Evolutionary conservation across 179 eudicot genomes (phyloP).

Genomic region (Vitellaria paradoxa): DNA sequence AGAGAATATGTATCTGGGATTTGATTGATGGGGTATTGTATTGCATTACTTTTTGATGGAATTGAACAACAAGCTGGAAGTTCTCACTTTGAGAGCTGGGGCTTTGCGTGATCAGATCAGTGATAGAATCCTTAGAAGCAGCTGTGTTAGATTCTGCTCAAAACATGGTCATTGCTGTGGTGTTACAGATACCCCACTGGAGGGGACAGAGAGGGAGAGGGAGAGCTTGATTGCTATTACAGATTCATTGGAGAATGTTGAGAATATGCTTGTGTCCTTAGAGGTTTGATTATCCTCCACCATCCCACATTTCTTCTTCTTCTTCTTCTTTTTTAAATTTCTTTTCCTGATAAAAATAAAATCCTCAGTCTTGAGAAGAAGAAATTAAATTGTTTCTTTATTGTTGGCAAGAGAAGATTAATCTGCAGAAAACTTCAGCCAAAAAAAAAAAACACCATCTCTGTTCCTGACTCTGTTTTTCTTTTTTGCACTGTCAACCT

Average conservation of each 20-base stretch:
- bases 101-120: constrained; percentile 15
- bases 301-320: too few relatives aligned
- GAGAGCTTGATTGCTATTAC: constrained; percentile 12
- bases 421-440: too few relatives aligned
- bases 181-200: constrained; percentile 17
- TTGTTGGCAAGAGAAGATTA: too few relatives aligned
- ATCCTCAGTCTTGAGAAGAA: too few relatives aligned
- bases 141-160: constrained; percentile 24
- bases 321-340: too few relatives aligned
- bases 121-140: background rate
- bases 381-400: too few relatives aligned
- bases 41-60: constrained; percentile 1
- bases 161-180: constrained; percentile 22
- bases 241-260: constrained; percentile 25
- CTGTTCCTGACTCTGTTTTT: too few relatives aligned
- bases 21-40: background rate
- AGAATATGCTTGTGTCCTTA: constrained; percentile 17
- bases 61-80: constrained; percentile 4
- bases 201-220: background rate
- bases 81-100: constrained; percentile 22
- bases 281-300: too few relatives aligned
- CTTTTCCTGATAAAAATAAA: too few relatives aligned
- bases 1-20: too few relatives aligned
- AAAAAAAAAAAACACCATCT: too few relatives aligned
- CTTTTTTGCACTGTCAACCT: too few relatives aligned